Evolutionary conservation across 1,284 basidiomycete genomes (phyloP).

Genomic region (Mixia osmundae): DNA sequence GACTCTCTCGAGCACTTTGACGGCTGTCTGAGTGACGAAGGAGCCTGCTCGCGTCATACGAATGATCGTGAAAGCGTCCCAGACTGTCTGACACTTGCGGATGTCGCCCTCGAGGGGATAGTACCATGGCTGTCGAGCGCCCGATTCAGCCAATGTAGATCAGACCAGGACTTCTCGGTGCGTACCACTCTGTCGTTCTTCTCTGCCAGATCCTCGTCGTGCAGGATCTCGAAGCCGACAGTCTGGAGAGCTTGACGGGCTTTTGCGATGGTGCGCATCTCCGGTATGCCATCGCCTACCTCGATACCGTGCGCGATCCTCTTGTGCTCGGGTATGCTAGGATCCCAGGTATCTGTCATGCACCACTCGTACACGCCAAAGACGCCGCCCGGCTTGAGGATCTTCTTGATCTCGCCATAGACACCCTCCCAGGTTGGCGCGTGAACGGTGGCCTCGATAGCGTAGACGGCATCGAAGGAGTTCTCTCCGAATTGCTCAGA

Average conservation of each 20-base stretch:
- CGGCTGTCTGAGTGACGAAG: constrained; percentile 56
- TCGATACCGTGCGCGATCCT: constrained; percentile 52
- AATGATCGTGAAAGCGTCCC: constrained; percentile 47
- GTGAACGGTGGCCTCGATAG: constrained; percentile 93
- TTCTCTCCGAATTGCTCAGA: constrained; percentile 76
- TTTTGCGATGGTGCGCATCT: constrained; percentile 61
- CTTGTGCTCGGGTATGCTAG: constrained; percentile 62
- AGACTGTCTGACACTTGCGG: constrained; percentile 70
- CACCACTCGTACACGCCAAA: constrained; percentile 67
- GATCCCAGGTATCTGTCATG: constrained; percentile 90
- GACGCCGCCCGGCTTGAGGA: constrained; percentile 87
- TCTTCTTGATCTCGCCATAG: constrained; percentile 78
- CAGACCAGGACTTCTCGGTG: not conserved
- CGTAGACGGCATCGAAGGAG: constrained; percentile 65
- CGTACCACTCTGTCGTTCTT: constrained; percentile 24
- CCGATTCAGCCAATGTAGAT: not conserved
- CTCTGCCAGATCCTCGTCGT: constrained; percentile 85
- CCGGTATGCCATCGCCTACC: constrained; percentile 85
- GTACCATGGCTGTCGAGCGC: constrained; percentile 17
- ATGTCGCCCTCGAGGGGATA: constrained; percentile 23
- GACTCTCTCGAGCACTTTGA: constrained; percentile 53
- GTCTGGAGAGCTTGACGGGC: constrained; percentile 54
- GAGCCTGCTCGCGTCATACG: constrained; percentile 73
- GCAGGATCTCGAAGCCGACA: constrained; percentile 71
- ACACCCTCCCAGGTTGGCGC: constrained; percentile 90